Evolutionary conservation across 2,329 filamentous ascomycete species (phyloP).

Genomic region (Pseudocercospora eumusae): DNA sequence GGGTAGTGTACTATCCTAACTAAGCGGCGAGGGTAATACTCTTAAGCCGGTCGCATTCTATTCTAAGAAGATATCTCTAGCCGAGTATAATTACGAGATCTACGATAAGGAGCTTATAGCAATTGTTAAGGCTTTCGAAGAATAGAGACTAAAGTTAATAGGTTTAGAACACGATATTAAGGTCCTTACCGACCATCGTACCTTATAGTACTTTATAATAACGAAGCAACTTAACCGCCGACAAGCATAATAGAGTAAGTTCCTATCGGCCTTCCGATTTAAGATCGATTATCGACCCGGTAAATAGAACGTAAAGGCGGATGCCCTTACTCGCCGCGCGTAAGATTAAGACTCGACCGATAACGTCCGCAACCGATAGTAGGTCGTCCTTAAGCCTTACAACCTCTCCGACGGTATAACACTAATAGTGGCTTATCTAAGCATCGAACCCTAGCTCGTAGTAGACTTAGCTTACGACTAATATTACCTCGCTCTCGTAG

Average conservation of each 20-base stretch:
- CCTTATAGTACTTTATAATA: slow-evolving; percentile 36
- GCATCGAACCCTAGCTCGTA: background rate
- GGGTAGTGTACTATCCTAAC: background rate
- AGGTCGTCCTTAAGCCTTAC: background rate
- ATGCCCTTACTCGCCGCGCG: background rate
- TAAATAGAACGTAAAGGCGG: slow-evolving; percentile 18
- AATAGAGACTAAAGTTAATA: slow-evolving; percentile 32
- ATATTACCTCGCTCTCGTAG: background rate
- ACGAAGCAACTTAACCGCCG: slow-evolving; percentile 35
- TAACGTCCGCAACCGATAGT: background rate
- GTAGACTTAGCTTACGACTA: background rate
- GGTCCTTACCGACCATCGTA: slow-evolving; percentile 37
- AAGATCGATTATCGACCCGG: background rate
- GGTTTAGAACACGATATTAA: slow-evolving; percentile 20
- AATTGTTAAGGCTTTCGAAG: slow-evolving; percentile 37
- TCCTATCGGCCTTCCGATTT: slow-evolving; percentile 16
- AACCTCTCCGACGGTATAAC: background rate
- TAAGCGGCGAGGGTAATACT: background rate
- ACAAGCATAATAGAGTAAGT: slow-evolving; percentile 33
- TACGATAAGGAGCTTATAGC: slow-evolving; percentile 43
- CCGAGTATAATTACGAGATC: slow-evolving; percentile 40
- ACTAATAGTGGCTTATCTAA: background rate
- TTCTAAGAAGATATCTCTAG: slow-evolving; percentile 29
- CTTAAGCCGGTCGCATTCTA: slow-evolving; percentile 30
- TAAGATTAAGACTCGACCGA: background rate